A percentile compares a stretch with the other conserved stretches of the same genome.
phyloP scores from a whole-genome alignment of 129 eudicot species.

The Pittosporum tobira region DNA sequence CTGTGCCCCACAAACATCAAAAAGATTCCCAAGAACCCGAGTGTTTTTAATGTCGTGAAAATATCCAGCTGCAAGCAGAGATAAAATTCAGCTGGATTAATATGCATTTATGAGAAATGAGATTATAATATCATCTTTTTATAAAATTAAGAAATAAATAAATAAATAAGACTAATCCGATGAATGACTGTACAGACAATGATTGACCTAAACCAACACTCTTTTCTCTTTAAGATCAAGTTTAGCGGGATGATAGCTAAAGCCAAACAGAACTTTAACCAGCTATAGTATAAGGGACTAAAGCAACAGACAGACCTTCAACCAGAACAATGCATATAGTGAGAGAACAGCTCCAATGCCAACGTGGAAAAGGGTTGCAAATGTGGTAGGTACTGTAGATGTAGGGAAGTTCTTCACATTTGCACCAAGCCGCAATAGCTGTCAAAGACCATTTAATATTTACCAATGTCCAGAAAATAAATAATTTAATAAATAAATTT shows the following conservation, averaged over 20 bases:
- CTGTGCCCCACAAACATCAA: slow-evolving; percentile 82
- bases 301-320: slow-evolving; percentile 50
- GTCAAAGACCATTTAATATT: neutral
- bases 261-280: too few species aligned
- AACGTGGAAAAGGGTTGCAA: slow-evolving; percentile 66
- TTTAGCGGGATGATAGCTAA: too few species aligned
- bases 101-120: too few species aligned
- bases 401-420: slow-evolving; percentile 80
- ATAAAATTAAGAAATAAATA: too few species aligned
- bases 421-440: slow-evolving; percentile 68
- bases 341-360: slow-evolving; percentile 84
- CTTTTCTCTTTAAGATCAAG: too few species aligned
- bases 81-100: too few species aligned
- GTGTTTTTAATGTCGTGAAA: slow-evolving; percentile 67
- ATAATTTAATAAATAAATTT: neutral
- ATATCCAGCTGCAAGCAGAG: slow-evolving; percentile 55
- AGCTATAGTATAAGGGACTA: too few species aligned
- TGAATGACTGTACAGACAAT: neutral
- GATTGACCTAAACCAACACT: too few species aligned
- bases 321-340: slow-evolving; percentile 73
- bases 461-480: neutral
- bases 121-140: too few species aligned
- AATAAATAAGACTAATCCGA: too few species aligned
- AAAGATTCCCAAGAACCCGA: slow-evolving; percentile 62
- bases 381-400: slow-evolving; percentile 48